Evolutionary conservation across 208 protist species (phyloP), one percentile per base, ranked within the genome.

Genomic region (Leptomonas pyrrhocoris): DNA sequence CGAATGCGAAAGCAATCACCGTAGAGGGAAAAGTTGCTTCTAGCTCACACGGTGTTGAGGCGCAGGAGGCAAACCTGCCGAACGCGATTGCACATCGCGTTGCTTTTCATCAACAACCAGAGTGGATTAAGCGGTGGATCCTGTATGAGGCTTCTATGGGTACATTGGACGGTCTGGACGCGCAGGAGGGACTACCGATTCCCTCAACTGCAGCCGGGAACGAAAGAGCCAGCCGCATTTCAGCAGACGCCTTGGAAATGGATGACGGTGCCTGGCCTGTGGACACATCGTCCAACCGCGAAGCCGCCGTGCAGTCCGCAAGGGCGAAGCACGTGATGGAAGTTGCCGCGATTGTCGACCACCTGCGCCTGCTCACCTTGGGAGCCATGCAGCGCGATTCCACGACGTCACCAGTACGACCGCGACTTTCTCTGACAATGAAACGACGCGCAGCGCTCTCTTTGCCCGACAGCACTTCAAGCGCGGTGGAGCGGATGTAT

Each of bases 71-170:
- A 25, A n/a, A 67, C 50, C 56, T 60, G 42, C 72, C 72, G 0
- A 51, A 38, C 59, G 28, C 48, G 18, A 77, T 77, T 40, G 72
- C 72, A 2, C 72, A 38, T 6, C 63, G 42, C 19, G 63, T 65
- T 11, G 45, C 58, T 7, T 75, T 74, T 25, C 62, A 65, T 8
- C 62, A 78, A 18, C 75, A 90, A 34, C 85, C 87, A 13, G 86
- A 87, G 73, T 93, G 90, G 86, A 73, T 95, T 36, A 85, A 82
- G 73, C 83, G 86, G 36, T 95, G 90, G 90, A 78, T 89, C 25
- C 74, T 95, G 11, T 95, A 93, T 51, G 90, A 95, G 40, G 88
- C 85, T 0, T 95, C 90, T 12, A 95, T 95, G 90, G 90, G 90
- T 51, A 95, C 87, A 28, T 62, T 95, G 23, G 86, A 95, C 49